A percentile compares a stretch with the other conserved stretches of the same genome.
Evolutionary conservation across 306 rosid genomes (phyloP).

Genomic region (Rubus idaeus): DNA sequence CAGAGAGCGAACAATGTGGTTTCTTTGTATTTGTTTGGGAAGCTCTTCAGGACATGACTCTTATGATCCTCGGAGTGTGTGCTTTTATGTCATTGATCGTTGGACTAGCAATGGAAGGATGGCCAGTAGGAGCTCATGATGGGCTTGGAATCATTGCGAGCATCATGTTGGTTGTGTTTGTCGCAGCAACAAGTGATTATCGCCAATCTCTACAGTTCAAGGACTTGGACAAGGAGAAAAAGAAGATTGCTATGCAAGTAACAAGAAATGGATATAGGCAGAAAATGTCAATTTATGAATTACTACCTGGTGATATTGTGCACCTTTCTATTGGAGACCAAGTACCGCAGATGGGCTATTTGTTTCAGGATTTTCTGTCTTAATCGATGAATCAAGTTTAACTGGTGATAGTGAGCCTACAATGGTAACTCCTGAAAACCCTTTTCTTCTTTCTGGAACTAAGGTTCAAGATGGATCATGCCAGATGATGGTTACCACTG

Average conservation of each 20-base stretch:
- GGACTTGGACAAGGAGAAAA: constrained; percentile 96
- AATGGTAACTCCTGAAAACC: constrained; percentile 63
- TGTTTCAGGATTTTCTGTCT: constrained; percentile 78
- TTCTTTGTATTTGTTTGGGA: constrained; percentile 94
- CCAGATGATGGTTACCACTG: constrained; percentile 88
- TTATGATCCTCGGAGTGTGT: constrained; percentile 88
- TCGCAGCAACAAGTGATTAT: constrained; percentile 93
- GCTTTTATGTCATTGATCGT: constrained; percentile 80
- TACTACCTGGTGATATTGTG: constrained; percentile 93
- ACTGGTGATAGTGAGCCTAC: constrained; percentile 97
- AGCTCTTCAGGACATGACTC: constrained; percentile 98
- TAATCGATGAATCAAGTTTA: constrained; percentile 88
- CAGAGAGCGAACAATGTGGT: constrained; percentile 63
- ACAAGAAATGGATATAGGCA: constrained; percentile 86
- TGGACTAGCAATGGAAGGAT: constrained; percentile 85
- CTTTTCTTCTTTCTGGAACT: no score
- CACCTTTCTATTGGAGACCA: constrained; percentile 89
- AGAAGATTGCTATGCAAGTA: constrained; percentile 85
- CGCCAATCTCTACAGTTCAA: constrained; percentile 90
- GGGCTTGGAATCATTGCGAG: constrained; percentile 97
- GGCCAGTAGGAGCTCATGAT: constrained; percentile 95
- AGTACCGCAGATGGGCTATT: constrained; percentile 95
- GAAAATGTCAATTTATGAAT: constrained; percentile 86
- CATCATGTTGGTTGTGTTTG: constrained; percentile 86
- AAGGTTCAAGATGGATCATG: constrained; percentile 95